Evolutionary conservation across 352 stramenopile species (phyloP).

Genomic region (Globisporangium sylvaticum): DNA sequence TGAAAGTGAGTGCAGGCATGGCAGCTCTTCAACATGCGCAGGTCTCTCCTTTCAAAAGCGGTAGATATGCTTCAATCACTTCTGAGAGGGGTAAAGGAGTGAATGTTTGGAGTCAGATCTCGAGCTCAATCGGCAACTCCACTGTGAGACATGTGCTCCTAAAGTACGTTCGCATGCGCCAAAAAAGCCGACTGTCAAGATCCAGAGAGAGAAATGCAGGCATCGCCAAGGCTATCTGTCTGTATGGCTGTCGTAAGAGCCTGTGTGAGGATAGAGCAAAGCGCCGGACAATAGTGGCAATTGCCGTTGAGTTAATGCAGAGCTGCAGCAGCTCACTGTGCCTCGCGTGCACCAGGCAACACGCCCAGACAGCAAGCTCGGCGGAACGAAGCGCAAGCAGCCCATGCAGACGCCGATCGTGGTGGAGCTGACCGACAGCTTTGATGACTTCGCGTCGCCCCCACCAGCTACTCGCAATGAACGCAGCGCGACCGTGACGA

Average conservation of each 20-base stretch:
- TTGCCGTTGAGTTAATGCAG: neutral
- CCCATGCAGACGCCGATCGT: conserved; percentile 7
- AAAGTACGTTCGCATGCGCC: neutral
- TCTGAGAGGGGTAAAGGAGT: neutral
- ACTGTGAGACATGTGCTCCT: neutral
- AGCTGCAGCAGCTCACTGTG: neutral
- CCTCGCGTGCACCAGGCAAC: neutral
- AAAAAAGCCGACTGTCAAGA: neutral
- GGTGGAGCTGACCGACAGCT: conserved; percentile 9
- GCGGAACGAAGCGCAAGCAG: neutral
- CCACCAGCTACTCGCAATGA: neutral
- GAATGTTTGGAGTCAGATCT: neutral
- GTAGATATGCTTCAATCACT: neutral
- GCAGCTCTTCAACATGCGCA: conserved; percentile 2
- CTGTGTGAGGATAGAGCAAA: neutral
- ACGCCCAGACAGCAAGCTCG: neutral
- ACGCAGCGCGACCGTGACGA: conserved; percentile 3
- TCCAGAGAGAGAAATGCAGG: conserved; percentile 2
- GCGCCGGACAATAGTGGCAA: neutral
- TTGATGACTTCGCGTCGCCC: neutral
- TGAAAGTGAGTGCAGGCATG: neutral
- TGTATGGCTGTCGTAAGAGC: neutral
- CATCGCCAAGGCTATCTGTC: neutral
- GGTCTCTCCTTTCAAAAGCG: neutral
- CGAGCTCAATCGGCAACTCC: neutral